phyloP scores from a whole-genome alignment of 352 stramenopile species.

The Pythium chondricola region DNA sequence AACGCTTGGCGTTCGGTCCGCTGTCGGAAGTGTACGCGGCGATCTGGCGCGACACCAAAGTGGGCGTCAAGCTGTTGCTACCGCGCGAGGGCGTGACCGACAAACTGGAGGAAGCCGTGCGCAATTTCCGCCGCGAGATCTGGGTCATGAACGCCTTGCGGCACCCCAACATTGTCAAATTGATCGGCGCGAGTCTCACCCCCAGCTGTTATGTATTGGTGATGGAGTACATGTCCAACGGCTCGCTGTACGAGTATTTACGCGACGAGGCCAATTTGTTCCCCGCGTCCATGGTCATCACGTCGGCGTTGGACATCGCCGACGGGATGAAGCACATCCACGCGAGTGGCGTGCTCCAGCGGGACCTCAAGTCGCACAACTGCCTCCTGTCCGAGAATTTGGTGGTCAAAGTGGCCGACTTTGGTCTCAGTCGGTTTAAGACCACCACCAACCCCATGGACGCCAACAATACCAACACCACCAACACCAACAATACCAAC shows the following conservation, averaged over 20 bases:
- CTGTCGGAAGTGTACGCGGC: slow-evolving; percentile 73
- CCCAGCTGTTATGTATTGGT: slow-evolving; percentile 75
- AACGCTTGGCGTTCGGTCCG: slow-evolving; percentile 59
- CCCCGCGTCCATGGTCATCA: slow-evolving; percentile 51
- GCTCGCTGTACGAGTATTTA: slow-evolving; percentile 77
- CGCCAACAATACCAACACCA: slow-evolving; percentile 31
- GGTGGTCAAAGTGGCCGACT: slow-evolving; percentile 71
- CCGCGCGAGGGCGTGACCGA: slow-evolving; percentile 62
- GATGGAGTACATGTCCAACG: slow-evolving; percentile 85
- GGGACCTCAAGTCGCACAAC: slow-evolving; percentile 80
- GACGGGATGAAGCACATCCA: slow-evolving; percentile 63
- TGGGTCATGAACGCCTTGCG: slow-evolving; percentile 71
- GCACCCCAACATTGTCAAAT: slow-evolving; percentile 69
- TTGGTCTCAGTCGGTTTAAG: slow-evolving; percentile 60
- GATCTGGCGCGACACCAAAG: slow-evolving; percentile 68
- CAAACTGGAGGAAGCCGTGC: slow-evolving; percentile 60
- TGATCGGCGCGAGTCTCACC: slow-evolving; percentile 72
- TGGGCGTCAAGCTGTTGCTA: slow-evolving; percentile 76
- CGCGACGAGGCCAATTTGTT: slow-evolving; percentile 72
- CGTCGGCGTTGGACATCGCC: slow-evolving; percentile 56
- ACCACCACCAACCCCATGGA: slow-evolving; percentile 27
- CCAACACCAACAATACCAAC: slow-evolving; percentile 8
- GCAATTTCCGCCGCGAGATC: slow-evolving; percentile 77
- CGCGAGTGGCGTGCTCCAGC: slow-evolving; percentile 44
- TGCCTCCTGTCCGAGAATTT: slow-evolving; percentile 70